Evolutionary conservation across 371 early-diverging fungal genomes (phyloP).

Genomic region (Apophysomyces elegans): DNA sequence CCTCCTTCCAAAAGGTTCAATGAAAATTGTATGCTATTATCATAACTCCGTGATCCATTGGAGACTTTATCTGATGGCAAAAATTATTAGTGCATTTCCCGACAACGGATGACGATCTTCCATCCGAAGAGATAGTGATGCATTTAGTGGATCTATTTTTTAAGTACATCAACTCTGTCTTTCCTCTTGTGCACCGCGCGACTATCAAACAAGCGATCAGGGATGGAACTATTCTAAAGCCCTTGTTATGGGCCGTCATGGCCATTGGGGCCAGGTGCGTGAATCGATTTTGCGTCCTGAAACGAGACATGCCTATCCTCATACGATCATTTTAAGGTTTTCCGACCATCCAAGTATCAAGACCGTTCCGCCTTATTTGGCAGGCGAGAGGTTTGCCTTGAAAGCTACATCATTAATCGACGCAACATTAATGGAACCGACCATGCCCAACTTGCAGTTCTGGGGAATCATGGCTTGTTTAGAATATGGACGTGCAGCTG

Average conservation of each 20-base stretch:
- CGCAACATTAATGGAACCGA: constrained; percentile 52
- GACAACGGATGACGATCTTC: constrained; percentile 31
- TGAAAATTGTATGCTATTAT: neutral
- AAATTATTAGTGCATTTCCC: constrained; percentile 1
- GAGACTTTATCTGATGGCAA: neutral
- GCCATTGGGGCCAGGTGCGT: constrained; percentile 51
- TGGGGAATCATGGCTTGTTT: constrained; percentile 62
- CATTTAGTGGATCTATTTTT: constrained; percentile 66
- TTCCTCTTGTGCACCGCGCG: constrained; percentile 59
- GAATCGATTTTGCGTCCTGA: neutral
- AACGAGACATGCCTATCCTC: neutral
- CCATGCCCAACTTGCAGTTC: constrained; percentile 61
- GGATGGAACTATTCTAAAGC: constrained; percentile 41
- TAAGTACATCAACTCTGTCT: constrained; percentile 56
- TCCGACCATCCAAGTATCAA: constrained; percentile 48
- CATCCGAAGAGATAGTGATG: constrained; percentile 52
- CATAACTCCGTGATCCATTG: neutral
- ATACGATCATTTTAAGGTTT: constrained; percentile 28
- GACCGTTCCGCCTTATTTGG: constrained; percentile 51
- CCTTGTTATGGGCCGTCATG: constrained; percentile 50
- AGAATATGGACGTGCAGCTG: constrained; percentile 65
- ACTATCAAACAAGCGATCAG: constrained; percentile 36
- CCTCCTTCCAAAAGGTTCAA: neutral
- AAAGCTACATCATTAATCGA: constrained; percentile 48
- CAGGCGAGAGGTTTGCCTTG: constrained; percentile 48